Base-by-base conservation (phyloP, 2,329 filamentous ascomycete species). In the Phialophora verrucosa region DNA sequence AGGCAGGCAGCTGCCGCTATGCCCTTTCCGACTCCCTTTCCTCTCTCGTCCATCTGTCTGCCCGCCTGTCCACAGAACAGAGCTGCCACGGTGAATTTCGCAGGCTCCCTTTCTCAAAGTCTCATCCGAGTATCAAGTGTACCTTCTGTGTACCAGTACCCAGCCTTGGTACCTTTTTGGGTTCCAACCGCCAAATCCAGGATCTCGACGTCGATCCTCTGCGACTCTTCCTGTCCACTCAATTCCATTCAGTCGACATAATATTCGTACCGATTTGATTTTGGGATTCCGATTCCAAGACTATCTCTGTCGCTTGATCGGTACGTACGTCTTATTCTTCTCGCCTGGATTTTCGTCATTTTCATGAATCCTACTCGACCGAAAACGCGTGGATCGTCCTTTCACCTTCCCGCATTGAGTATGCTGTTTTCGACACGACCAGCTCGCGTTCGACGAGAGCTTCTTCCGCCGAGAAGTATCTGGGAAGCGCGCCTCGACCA, bases 21-120 rank as follows among this genome's bases (percentile, higher is more conserved):
- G 65, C 68, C 68, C 68, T 70, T 70, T 70, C 68, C 65, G 68
- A 70, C 56, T 70, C 68, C 65, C 64, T 70, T 70, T 70, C 68
- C 68, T 70, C 68, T 70, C 68, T 70, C 65, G 68, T 70, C 68
- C 68, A 70, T 60, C 38, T 63, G 59, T 55, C 54, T 57, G 54
- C 20, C 54, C 61, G 38, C 53, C 42, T 55, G 60, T 55, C 59
- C 59, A 61, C 27, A 38, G 29, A n/a, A 20, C 57, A 53, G 38
- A 20, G 35, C 53, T 31, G 53, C 4, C 14, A 55, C 29, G 17
- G 27, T 55, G 53, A n/a, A 55, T 35, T 44, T 55, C 4, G 53
- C n/a, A 55, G 12, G 29, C 17, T 35, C 25, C 12, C 2, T 55
- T 29, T 12, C 29, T n/a, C 29, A 11, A 51, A 51, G 49, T 27